phyloP scores from a whole-genome alignment of 495 filamentous ascomycete genomes.

The Xylaria cubensis region DNA sequence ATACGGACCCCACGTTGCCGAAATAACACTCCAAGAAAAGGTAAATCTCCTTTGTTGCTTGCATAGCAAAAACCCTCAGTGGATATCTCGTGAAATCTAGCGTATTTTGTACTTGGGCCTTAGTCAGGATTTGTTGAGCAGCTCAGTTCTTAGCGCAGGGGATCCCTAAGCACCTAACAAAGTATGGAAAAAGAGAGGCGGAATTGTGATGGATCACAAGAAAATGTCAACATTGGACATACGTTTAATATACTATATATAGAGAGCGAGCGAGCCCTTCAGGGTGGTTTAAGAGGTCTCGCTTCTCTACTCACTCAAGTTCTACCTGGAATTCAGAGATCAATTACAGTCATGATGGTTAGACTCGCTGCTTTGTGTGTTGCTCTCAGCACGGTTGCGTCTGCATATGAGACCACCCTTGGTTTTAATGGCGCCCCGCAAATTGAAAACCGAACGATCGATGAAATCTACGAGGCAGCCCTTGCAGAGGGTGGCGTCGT shows the following conservation, averaged over 20 bases:
- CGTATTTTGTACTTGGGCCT: background rate
- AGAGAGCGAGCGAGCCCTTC: constrained; percentile 8
- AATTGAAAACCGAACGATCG: constrained; percentile 44
- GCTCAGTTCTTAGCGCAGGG: background rate
- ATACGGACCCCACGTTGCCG: background rate
- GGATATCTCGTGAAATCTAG: background rate
- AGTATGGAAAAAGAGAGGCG: background rate
- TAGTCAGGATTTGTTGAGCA: constrained; percentile 19
- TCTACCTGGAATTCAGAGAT: background rate
- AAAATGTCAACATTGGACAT: constrained; percentile 3
- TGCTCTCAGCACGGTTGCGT: background rate
- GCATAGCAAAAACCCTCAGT: background rate
- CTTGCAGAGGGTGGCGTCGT: constrained; percentile 42
- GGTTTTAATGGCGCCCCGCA: constrained; percentile 23
- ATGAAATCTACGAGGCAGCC: constrained; percentile 46
- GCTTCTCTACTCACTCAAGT: background rate
- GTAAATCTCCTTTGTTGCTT: background rate
- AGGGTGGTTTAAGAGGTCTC: background rate
- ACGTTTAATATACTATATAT: constrained; percentile 5
- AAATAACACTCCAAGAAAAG: background rate
- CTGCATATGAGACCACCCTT: constrained; percentile 27
- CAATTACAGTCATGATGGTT: background rate
- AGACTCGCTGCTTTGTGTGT: background rate
- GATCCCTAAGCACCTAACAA: background rate
- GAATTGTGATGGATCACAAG: background rate